Evolutionary conservation across 2,329 filamentous ascomycete species (phyloP), one percentile per base, ranked within the genome.

Genomic region (Phyllosticta citribraziliensis): DNA sequence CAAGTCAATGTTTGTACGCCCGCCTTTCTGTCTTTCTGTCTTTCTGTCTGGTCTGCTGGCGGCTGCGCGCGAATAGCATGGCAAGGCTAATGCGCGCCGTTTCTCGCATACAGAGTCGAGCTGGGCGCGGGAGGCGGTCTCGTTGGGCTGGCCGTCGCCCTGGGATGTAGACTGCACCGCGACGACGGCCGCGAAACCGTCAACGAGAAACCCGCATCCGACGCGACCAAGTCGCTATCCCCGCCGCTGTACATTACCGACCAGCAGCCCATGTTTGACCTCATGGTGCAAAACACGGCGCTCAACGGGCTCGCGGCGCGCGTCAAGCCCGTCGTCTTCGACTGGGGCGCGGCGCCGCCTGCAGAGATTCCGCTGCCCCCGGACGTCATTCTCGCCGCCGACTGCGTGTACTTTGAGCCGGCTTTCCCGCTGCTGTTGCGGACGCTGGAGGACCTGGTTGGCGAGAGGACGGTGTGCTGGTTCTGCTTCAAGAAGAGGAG

Each of bases 401-500:
- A 97, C 74, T 97, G 93, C 75, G 91, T 96, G 56, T 99, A 97
- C 78, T 96, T 96, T 73, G 94, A 97, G 74, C 91, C 93, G 2
- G 90, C 94, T 1, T 97, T 97, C 70, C 92, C 93, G 30, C 79
- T 97, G 35, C 81, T 99, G 55, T 82, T 94, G 70, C 78, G 85
- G 65, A 97, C 93, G 5, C 77, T 97, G 65, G 79, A 83, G 63
- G 85, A 89, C 64, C 79, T 97, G 55, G 79, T 96, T 65, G 82
- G 83, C 17, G 81, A 80, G 3, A 71, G 79, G 10, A 84, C 84
- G 0, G 73, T 91, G 52, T 91, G 87, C 72, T 87, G 88, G 22
- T 97, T 99, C 76, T 96, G 93, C 78, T 97, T 95, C 80, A 97
- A 96, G 80, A 93, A 91, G 77, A 82, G 94, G 66, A 84, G 94